Conservation (phyloP, 1,139 yeast species). For the Debaryomycetaceae sp. region DNA sequence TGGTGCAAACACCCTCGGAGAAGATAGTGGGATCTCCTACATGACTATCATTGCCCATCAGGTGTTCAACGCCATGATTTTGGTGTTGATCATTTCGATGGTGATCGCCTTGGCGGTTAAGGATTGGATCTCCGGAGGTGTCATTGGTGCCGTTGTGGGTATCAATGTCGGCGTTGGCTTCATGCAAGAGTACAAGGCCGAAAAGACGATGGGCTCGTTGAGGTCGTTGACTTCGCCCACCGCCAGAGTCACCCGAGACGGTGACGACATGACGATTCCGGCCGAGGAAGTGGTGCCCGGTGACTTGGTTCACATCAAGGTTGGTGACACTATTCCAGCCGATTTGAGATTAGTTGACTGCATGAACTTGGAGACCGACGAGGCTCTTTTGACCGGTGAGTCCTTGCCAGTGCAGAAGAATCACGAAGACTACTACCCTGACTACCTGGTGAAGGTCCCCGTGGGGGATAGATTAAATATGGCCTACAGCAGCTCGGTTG, state of each 20-base stretch:
- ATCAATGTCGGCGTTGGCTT: conserved; percentile 30
- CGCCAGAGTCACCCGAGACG: conserved; percentile 39
- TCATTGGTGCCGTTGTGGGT: conserved; percentile 26
- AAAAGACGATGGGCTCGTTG: conserved; percentile 36
- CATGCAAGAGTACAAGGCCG: conserved; percentile 33
- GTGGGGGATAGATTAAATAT: conserved; percentile 42
- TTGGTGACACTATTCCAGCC: conserved; percentile 50
- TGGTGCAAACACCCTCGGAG: conserved; percentile 28
- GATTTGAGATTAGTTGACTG: conserved; percentile 39
- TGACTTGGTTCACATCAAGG: conserved; percentile 38
- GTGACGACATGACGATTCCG: conserved; percentile 29
- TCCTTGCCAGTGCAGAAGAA: conserved; percentile 39
- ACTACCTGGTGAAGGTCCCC: conserved; percentile 25
- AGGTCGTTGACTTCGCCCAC: conserved; percentile 27
- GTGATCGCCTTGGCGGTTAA: conserved; percentile 30
- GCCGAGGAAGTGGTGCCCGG: conserved; percentile 49
- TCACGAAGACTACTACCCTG: conserved; percentile 19
- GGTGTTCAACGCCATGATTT: conserved; percentile 35
- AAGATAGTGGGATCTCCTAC: conserved; percentile 22
- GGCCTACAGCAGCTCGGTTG: conserved; percentile 42
- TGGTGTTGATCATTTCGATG: conserved; percentile 33
- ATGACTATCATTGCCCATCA: conserved; percentile 36
- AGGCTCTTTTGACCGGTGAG: conserved; percentile 52
- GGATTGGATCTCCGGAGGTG: conserved; percentile 28
- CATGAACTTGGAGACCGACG: conserved; percentile 45